phyloP scores from a whole-genome alignment of 2,329 filamentous ascomycete species.

The Cercospora brassicicola region DNA sequence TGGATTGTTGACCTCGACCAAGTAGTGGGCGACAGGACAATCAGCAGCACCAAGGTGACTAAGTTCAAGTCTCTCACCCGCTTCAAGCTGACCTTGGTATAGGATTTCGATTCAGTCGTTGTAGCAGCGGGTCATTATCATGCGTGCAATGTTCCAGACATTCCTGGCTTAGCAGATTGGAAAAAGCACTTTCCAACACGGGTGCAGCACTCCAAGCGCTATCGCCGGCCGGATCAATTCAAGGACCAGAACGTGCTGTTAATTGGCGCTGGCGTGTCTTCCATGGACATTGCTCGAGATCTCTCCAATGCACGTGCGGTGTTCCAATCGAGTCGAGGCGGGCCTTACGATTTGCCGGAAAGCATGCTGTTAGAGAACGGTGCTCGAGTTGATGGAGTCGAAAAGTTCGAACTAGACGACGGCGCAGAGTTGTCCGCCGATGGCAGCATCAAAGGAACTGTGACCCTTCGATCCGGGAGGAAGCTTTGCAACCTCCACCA shows the following conservation, averaged over 20 bases:
- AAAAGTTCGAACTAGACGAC: constrained; percentile 44
- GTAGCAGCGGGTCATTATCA: constrained; percentile 59
- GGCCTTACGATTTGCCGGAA: constrained; percentile 59
- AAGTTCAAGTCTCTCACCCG: background rate
- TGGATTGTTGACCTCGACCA: constrained; percentile 56
- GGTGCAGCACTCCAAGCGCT: constrained; percentile 55
- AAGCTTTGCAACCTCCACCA: constrained; percentile 58
- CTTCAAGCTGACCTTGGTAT: background rate
- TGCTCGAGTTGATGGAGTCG: constrained; percentile 55
- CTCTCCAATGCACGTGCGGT: constrained; percentile 50
- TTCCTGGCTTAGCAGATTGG: constrained; percentile 50
- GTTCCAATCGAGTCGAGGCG: constrained; percentile 60
- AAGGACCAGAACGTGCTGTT: constrained; percentile 59
- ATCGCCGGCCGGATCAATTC: constrained; percentile 50
- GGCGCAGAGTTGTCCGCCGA: constrained; percentile 14
- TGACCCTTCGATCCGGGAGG: constrained; percentile 56
- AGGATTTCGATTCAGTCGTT: constrained; percentile 53
- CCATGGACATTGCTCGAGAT: constrained; percentile 56
- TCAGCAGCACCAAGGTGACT: constrained; percentile 8
- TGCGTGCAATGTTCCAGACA: constrained; percentile 51
- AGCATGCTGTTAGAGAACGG: constrained; percentile 56
- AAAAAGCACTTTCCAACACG: constrained; percentile 49
- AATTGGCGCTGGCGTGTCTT: constrained; percentile 58
- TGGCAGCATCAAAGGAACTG: constrained; percentile 50
- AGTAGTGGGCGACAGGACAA: background rate